Evolutionary conservation across 257 asterid species (phyloP).

Genomic region (Solanum raphanifolium): DNA sequence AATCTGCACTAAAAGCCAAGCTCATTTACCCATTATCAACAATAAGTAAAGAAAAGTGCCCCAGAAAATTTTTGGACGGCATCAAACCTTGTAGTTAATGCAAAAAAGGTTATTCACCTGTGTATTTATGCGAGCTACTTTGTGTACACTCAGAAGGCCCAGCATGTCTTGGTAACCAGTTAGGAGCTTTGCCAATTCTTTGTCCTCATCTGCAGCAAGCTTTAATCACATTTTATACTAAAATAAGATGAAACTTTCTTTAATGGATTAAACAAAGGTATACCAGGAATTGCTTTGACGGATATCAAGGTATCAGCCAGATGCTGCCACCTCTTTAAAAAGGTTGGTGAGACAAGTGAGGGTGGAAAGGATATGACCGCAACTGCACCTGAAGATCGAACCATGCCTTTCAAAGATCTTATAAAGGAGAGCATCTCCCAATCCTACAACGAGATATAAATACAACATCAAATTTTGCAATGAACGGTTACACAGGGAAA

Average conservation of each 20-base stretch:
- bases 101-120: conserved; percentile 36
- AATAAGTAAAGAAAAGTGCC: neutral
- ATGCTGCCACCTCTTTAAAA: conserved; percentile 85
- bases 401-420: conserved; percentile 58
- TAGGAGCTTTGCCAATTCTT: conserved; percentile 86
- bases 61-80: neutral
- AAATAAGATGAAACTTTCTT: neutral
- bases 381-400: conserved; percentile 77
- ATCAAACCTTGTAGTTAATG: neutral
- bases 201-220: conserved; percentile 73
- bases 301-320: conserved; percentile 86
- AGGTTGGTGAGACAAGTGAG: conserved; percentile 61
- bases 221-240: neutral
- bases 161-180: conserved; percentile 96
- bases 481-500: neutral
- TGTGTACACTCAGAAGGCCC: conserved; percentile 85
- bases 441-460: conserved; percentile 35
- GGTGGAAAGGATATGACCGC: conserved; percentile 79
- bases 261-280: neutral
- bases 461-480: neutral
- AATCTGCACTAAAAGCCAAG: neutral
- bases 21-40: neutral
- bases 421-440: conserved; percentile 81
- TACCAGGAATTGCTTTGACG: conserved; percentile 87
- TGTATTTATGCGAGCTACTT: conserved; percentile 83